These are phyloP conservation scores for Alternaria postmessia DNA, from an alignment of 2,329 filamentous ascomycete species.

Conservation along the genomic window DNA sequence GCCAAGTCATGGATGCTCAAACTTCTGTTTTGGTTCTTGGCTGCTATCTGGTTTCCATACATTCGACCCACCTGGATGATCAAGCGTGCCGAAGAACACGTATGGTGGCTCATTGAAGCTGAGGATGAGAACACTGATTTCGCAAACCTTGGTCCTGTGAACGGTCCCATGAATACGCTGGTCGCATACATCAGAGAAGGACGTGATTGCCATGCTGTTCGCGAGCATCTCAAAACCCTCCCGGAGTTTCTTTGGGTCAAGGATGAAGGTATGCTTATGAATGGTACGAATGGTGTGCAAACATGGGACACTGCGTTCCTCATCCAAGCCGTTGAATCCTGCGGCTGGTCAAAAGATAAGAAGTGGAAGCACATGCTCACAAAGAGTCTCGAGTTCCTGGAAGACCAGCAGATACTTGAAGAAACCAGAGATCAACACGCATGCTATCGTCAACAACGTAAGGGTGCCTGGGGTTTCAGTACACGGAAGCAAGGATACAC, in stretches of 20 bases:
- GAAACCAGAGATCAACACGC: slow-evolving; percentile 78
- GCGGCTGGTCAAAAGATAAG: slow-evolving; percentile 77
- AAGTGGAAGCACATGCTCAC: slow-evolving; percentile 84
- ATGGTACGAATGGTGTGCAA: slow-evolving; percentile 98
- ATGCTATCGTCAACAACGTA: slow-evolving; percentile 89
- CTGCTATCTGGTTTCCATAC: slow-evolving; percentile 81
- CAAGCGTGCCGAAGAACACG: slow-evolving; percentile 79
- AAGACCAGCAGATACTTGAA: slow-evolving; percentile 88
- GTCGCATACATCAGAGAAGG: slow-evolving; percentile 86
- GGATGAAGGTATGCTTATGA: slow-evolving; percentile 88
- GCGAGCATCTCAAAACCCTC: slow-evolving; percentile 79
- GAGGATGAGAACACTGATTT: slow-evolving; percentile 95
- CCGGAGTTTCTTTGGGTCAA: slow-evolving; percentile 93
- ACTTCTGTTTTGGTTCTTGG: slow-evolving; percentile 77
- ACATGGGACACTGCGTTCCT: slow-evolving; percentile 94
- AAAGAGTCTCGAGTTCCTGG: slow-evolving; percentile 84
- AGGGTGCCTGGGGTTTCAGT: slow-evolving; percentile 96
- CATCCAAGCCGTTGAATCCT: slow-evolving; percentile 82
- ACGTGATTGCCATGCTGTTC: slow-evolving; percentile 73
- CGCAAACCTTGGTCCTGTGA: slow-evolving; percentile 86
- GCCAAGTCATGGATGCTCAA: slow-evolving; percentile 89
- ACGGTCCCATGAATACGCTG: slow-evolving; percentile 87
- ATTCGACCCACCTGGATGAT: slow-evolving; percentile 72
- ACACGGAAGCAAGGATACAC: slow-evolving; percentile 92
- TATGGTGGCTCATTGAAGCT: slow-evolving; percentile 82